These are phyloP conservation scores for Mucuna pruriens DNA, from an alignment of 306 rosid species.

Conservation along the genomic window DNA sequence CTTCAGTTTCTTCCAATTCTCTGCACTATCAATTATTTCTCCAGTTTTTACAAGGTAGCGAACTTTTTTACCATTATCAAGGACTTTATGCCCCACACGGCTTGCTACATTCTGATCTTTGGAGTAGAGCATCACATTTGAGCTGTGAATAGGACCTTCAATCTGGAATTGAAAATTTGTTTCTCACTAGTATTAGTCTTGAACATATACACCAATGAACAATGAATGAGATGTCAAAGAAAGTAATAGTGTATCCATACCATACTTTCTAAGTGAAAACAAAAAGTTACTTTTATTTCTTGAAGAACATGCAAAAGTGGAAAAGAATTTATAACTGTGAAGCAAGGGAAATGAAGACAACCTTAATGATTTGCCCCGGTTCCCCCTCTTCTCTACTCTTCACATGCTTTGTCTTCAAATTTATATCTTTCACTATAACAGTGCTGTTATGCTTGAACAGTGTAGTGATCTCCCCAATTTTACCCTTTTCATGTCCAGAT, in stretches of 20 bases:
- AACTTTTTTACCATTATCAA: slow-evolving; percentile 82
- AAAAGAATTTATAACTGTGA: slow-evolving; percentile 15
- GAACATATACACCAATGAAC: slow-evolving; percentile 10
- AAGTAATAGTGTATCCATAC: neutral
- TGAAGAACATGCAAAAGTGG: slow-evolving; percentile 16
- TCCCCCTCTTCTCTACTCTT: slow-evolving; percentile 90
- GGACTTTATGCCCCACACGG: slow-evolving; percentile 88
- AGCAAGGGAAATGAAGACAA: slow-evolving; percentile 44
- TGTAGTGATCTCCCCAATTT: slow-evolving; percentile 74
- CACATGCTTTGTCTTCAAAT: slow-evolving; percentile 90
- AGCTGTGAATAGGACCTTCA: slow-evolving; percentile 93
- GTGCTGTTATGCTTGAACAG: slow-evolving; percentile 85
- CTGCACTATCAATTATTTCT: slow-evolving; percentile 72
- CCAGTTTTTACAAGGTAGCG: slow-evolving; percentile 94
- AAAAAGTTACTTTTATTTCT: neutral
- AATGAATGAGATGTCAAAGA: neutral
- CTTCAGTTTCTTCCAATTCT: slow-evolving; percentile 82
- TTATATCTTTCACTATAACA: slow-evolving; percentile 67
- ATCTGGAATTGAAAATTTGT: slow-evolving; percentile 53
- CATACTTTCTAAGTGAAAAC: slow-evolving; percentile 5
- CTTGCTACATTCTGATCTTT: slow-evolving; percentile 88
- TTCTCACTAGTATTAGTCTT: slow-evolving; percentile 27
- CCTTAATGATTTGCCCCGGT: slow-evolving; percentile 88
- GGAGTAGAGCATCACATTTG: slow-evolving; percentile 96
- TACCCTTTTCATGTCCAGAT: slow-evolving; percentile 90